These are phyloP conservation scores for Candida ulmi DNA, from an alignment of 805 yeast species.

Conservation along the genomic window DNA sequence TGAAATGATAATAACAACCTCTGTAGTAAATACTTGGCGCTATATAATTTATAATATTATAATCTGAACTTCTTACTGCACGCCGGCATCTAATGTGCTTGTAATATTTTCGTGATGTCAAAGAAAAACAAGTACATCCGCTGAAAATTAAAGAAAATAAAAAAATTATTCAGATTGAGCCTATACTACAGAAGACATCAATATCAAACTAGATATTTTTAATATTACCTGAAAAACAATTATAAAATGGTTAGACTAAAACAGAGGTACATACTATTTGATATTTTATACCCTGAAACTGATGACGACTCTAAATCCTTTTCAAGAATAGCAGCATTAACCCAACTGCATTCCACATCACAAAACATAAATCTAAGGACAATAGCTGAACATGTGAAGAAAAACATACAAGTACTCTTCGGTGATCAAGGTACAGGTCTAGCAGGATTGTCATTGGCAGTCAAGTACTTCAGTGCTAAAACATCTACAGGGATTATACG, in stretches of 20 bases:
- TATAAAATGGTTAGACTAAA: conserved; percentile 80
- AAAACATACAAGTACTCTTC: conserved; percentile 53
- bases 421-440: conserved; percentile 78
- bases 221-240: too few species aligned
- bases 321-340: conserved; percentile 33
- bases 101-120: too few species aligned
- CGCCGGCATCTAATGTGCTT: too few species aligned
- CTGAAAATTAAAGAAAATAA: too few species aligned
- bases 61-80: too few species aligned
- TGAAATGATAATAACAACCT: too few species aligned
- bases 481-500: conserved; percentile 84
- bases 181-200: too few species aligned
- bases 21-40: too few species aligned
- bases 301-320: conserved; percentile 15
- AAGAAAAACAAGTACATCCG: too few species aligned
- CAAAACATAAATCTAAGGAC: conserved; percentile 40
- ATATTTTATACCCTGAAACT: conserved; percentile 57
- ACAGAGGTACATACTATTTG: conserved; percentile 79
- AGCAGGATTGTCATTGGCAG: conserved; percentile 49
- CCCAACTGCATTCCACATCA: conserved; percentile 47
- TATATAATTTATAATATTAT: too few species aligned
- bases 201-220: too few species aligned
- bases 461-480: conserved; percentile 75
- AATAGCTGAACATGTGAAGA: conserved; percentile 48
- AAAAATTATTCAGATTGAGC: too few species aligned